Base-by-base conservation (phyloP, 257 asterid genomes). In the Nicotiana undulata region DNA sequence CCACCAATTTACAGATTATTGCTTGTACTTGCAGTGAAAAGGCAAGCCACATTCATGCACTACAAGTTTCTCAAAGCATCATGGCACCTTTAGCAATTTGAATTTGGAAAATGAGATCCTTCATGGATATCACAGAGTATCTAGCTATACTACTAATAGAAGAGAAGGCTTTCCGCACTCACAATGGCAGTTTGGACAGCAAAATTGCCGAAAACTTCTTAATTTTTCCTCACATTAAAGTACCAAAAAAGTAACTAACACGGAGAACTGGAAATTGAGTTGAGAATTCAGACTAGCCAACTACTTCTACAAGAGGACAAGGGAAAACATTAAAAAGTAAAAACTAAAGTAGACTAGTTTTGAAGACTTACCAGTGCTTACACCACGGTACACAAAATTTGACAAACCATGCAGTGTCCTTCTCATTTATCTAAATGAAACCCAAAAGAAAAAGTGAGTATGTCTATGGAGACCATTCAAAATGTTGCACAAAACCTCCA, bases 311-410 rank as follows among this genome's bases (percentile, higher is more conserved):
- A 82, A 9, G 37, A 80, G 58, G 77, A 26, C 31, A 52, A 76
- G 58, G 80, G 40, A 13, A 15, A 3, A 44, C 26, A n/a, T 5
- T 17, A 6, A 60, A 59, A 60, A 18, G 4, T 29, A 29, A 29
- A 29, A 29, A 29, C 4, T 29, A 29, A 17, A 44, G 61, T 32
- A 68, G 75, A 55, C 77, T 12, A 32, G 28, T 52, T n/a, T 34
- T n/a, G 34, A 75, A 67, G 70, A 85, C 32, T 87, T 94, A 96
- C 99, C 98, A 96, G 87, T 96, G 99, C 91, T 94, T 96, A 87
- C 99, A 96, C 99, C 99, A 96, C 16, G 99, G 98, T 80, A 92
- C 98, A 85, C 99, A 96, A 83, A 96, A 96, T 89, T 90, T 89
- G 28, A 96, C 93, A 40, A 96, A 96, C 99, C 99, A 96, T 12